phyloP scores from a whole-genome alignment of 202 grass and related monocot species.

The Eragrostis tef region DNA sequence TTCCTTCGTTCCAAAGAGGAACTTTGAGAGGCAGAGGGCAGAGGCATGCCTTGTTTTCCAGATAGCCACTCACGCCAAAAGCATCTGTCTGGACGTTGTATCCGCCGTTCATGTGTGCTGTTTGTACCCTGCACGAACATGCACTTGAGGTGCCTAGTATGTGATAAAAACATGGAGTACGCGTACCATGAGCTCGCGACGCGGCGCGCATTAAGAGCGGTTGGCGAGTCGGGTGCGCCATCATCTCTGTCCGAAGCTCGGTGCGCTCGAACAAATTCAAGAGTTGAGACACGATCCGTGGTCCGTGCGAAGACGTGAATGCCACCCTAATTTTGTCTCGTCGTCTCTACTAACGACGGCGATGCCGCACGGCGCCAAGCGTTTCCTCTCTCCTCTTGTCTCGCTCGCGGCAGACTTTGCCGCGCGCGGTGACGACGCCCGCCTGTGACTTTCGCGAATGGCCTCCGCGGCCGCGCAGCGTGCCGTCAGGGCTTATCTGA shows the following conservation, averaged over 20 bases:
- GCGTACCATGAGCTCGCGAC: neutral
- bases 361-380: neutral
- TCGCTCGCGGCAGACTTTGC: neutral
- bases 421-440: neutral
- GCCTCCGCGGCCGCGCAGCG: neutral
- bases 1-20: too few relatives aligned
- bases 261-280: constrained; percentile 14
- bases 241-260: constrained; percentile 5
- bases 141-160: too few relatives aligned
- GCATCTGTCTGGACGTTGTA: too few relatives aligned
- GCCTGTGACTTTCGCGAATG: constrained; percentile 1
- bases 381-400: neutral
- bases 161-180: too few relatives aligned
- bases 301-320: constrained; percentile 19
- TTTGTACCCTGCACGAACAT: too few relatives aligned
- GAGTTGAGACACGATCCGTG: constrained; percentile 9
- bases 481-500: neutral
- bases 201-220: constrained; percentile 27
- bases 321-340: neutral
- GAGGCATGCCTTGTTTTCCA: too few relatives aligned
- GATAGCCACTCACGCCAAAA: too few relatives aligned
- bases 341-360: neutral
- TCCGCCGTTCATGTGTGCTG: too few relatives aligned
- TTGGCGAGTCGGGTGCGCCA: constrained; percentile 3
- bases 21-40: too few relatives aligned